phyloP scores from a whole-genome alignment of 1,284 basidiomycete species.

The Ceratobasidium papillatum region DNA sequence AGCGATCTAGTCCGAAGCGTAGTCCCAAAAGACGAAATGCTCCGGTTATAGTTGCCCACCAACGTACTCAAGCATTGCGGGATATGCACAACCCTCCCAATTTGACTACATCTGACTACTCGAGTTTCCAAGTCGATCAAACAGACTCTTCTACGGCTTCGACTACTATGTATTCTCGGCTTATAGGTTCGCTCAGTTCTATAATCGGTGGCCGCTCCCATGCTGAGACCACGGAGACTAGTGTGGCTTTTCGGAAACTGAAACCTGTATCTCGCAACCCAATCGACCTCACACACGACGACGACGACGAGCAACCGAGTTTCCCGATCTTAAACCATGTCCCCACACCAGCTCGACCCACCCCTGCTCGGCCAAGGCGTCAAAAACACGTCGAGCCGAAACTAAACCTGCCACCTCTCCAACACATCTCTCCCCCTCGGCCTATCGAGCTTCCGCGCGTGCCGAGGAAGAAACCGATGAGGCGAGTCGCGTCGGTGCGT shows the following conservation, averaged over 20 bases:
- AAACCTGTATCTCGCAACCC: slow-evolving; percentile 19
- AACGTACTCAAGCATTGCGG: not conserved
- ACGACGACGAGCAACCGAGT: slow-evolving; percentile 11
- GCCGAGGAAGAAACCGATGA: not conserved
- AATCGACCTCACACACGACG: slow-evolving; percentile 7
- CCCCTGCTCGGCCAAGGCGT: slow-evolving; percentile 13
- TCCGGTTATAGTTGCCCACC: not conserved
- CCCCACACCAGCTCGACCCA: slow-evolving; percentile 18
- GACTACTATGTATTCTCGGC: slow-evolving; percentile 2
- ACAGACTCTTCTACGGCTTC: not conserved
- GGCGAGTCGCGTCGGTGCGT: slow-evolving; percentile 1
- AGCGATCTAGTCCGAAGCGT: not conserved
- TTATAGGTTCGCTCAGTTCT: slow-evolving; percentile 27
- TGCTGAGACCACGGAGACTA: not conserved
- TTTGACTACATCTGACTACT: not conserved
- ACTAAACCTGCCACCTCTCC: slow-evolving; percentile 2
- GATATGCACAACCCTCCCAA: not conserved
- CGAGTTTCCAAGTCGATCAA: not conserved
- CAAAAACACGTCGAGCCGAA: slow-evolving; percentile 33
- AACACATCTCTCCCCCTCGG: slow-evolving; percentile 20
- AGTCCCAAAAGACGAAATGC: not conserved
- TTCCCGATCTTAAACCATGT: slow-evolving; percentile 28
- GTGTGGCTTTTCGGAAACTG: slow-evolving; percentile 8
- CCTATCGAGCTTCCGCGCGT: not conserved
- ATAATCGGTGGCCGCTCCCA: slow-evolving; percentile 4